phyloP scores from a whole-genome alignment of 225 moss, liverwort and hornwort species.

The Sphagnum tenellum region DNA sequence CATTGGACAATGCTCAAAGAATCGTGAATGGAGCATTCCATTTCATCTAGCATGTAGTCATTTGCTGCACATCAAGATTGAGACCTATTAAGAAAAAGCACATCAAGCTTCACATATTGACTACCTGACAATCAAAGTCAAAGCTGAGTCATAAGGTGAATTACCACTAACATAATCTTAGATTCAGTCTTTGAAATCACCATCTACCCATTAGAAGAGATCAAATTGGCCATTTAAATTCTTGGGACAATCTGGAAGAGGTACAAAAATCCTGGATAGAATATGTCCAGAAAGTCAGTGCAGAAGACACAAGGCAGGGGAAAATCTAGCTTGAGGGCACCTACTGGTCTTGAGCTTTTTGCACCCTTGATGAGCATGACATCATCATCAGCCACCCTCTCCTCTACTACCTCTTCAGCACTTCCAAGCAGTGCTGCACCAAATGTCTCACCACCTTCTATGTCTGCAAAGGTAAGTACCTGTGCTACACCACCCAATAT shows the following conservation, averaged over 20 bases:
- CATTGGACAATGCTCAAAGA: constrained; percentile 77
- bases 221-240: too few species aligned
- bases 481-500: constrained; percentile 7
- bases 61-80: constrained; percentile 68
- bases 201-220: too few species aligned
- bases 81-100: constrained; percentile 30
- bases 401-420: constrained; percentile 42
- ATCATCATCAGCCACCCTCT: constrained; percentile 44
- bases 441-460: constrained; percentile 55
- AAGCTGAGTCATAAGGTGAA: neutral
- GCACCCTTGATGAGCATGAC: constrained; percentile 52
- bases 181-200: too few species aligned
- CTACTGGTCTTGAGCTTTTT: constrained; percentile 43
- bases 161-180: too few species aligned
- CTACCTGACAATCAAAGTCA: neutral
- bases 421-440: constrained; percentile 35
- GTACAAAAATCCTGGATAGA: too few species aligned
- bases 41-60: constrained; percentile 86
- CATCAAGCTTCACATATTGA: neutral
- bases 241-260: too few species aligned
- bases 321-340: neutral
- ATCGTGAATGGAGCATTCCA: constrained; percentile 81
- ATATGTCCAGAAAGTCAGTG: too few species aligned
- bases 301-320: too few species aligned
- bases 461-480: constrained; percentile 46